Evolutionary conservation across 805 yeast species (phyloP).

Genomic region (Ogataea ramenticola): DNA sequence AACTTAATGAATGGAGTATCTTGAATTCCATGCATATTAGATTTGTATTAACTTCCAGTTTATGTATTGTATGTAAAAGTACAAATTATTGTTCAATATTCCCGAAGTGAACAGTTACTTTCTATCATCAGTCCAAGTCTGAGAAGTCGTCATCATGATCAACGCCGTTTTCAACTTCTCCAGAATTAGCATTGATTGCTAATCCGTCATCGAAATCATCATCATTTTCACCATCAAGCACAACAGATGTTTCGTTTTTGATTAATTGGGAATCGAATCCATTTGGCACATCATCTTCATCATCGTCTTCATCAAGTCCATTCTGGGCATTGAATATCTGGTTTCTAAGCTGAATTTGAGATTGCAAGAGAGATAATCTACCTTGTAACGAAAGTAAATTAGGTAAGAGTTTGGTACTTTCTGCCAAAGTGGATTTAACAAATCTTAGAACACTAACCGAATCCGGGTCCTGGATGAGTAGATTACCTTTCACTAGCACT

Average conservation of each 20-base stretch:
- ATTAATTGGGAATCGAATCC: slow-evolving; percentile 2
- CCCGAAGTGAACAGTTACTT: too few relatives aligned
- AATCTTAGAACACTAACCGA: slow-evolving; percentile 48
- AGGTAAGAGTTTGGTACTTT: slow-evolving; percentile 54
- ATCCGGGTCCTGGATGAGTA: slow-evolving; percentile 44
- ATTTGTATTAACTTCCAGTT: too few relatives aligned
- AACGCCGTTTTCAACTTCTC: slow-evolving; percentile 27
- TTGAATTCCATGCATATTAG: too few relatives aligned
- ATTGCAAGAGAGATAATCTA: slow-evolving; percentile 63
- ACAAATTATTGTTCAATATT: too few relatives aligned
- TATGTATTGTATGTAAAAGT: too few relatives aligned
- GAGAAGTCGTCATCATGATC: slow-evolving; percentile 14
- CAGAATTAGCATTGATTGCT: slow-evolving; percentile 12
- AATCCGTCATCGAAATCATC: slow-evolving; percentile 12
- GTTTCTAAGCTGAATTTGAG: slow-evolving; percentile 67
- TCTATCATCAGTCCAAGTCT: not conserved
- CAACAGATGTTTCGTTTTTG: slow-evolving; percentile 10
- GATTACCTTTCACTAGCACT: slow-evolving; percentile 61
- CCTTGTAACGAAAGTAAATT: slow-evolving; percentile 79
- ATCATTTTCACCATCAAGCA: slow-evolving; percentile 24
- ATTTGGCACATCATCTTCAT: slow-evolving; percentile 18
- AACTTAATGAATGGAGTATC: too few relatives aligned
- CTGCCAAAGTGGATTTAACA: slow-evolving; percentile 49
- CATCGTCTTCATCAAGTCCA: slow-evolving; percentile 27
- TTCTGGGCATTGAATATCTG: slow-evolving; percentile 26